phyloP scores from a whole-genome alignment of 2,329 filamentous ascomycete genomes.

The Penicillium nordicum region DNA sequence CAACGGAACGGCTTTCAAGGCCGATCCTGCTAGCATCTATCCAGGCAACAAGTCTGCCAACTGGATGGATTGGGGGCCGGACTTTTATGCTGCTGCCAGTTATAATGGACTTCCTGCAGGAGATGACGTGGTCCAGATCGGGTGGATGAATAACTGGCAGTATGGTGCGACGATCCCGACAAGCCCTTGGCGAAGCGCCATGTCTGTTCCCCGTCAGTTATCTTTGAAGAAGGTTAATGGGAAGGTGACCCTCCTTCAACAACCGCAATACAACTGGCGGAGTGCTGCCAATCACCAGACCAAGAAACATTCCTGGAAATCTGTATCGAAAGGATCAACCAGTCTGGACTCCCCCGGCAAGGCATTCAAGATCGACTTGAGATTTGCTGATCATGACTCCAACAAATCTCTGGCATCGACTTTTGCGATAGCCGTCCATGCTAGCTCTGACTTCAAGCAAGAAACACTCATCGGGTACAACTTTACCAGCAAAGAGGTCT shows the following conservation, averaged over 20 bases:
- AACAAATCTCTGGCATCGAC: slow-evolving; percentile 3
- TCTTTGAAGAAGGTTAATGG: slow-evolving; percentile 18
- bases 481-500: slow-evolving; percentile 22
- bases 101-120: slow-evolving; percentile 22
- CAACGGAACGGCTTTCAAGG: slow-evolving; percentile 24
- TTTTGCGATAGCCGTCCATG: slow-evolving; percentile 21
- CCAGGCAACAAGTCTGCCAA: slow-evolving; percentile 19
- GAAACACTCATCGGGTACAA: slow-evolving; percentile 30
- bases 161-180: slow-evolving; percentile 25
- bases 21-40: slow-evolving; percentile 18
- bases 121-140: slow-evolving; percentile 17
- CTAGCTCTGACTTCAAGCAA: slow-evolving; percentile 18
- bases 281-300: slow-evolving; percentile 1
- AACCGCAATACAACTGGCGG: slow-evolving; percentile 12
- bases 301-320: neutral
- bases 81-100: slow-evolving; percentile 27
- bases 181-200: slow-evolving; percentile 27
- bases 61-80: slow-evolving; percentile 31
- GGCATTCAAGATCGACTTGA: slow-evolving; percentile 20
- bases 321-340: slow-evolving; percentile 11
- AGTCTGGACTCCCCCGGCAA: slow-evolving; percentile 18
- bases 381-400: slow-evolving; percentile 14
- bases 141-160: slow-evolving; percentile 35
- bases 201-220: slow-evolving; percentile 25
- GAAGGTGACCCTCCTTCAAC: slow-evolving; percentile 15